A percentile compares a stretch with the other conserved stretches of the same genome.
phyloP scores from a whole-genome alignment of 2,329 filamentous ascomycete genomes.

The Mycocentrospora acerina region DNA sequence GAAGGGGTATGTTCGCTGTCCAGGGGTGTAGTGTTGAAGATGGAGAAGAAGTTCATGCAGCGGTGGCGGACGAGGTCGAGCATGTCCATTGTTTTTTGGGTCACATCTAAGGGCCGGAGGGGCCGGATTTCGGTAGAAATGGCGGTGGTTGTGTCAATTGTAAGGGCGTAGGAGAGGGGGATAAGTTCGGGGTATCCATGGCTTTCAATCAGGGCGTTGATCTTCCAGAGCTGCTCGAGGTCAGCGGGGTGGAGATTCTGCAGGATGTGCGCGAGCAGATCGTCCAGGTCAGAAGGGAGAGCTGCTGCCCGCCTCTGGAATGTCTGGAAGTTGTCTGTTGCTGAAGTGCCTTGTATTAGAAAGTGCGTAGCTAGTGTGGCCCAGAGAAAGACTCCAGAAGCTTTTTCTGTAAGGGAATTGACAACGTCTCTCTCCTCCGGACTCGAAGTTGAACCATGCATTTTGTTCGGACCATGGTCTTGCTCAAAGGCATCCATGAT shows the following conservation, averaged over 20 bases:
- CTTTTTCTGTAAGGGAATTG: slow-evolving; percentile 23
- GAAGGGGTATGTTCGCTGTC: slow-evolving; percentile 4
- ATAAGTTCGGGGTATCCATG: slow-evolving; percentile 26
- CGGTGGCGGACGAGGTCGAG: slow-evolving; percentile 15
- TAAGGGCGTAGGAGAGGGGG: slow-evolving; percentile 24
- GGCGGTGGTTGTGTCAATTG: slow-evolving; percentile 18
- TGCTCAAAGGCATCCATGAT: slow-evolving; percentile 17
- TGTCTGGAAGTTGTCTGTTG: slow-evolving; percentile 23
- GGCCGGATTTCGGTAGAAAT: slow-evolving; percentile 21
- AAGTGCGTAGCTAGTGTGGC: slow-evolving; percentile 24
- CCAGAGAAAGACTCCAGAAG: slow-evolving; percentile 30
- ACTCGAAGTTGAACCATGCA: slow-evolving; percentile 22
- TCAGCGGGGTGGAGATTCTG: slow-evolving; percentile 19
- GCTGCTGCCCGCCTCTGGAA: slow-evolving; percentile 25
- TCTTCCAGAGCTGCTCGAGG: slow-evolving; percentile 19
- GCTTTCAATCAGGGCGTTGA: slow-evolving; percentile 25
- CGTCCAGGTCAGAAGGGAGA: slow-evolving; percentile 25
- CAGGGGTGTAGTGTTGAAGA: slow-evolving; percentile 21
- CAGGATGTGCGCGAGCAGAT: slow-evolving; percentile 27
- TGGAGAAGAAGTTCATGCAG: slow-evolving; percentile 23
- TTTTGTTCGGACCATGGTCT: slow-evolving; percentile 20
- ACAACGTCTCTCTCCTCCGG: slow-evolving; percentile 24
- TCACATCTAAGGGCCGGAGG: slow-evolving; percentile 17
- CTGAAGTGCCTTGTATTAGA: slow-evolving; percentile 21
- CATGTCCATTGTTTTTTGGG: slow-evolving; percentile 19